phyloP scores from a whole-genome alignment of 768 basidiomycete genomes.

The Podaxis sp. region DNA sequence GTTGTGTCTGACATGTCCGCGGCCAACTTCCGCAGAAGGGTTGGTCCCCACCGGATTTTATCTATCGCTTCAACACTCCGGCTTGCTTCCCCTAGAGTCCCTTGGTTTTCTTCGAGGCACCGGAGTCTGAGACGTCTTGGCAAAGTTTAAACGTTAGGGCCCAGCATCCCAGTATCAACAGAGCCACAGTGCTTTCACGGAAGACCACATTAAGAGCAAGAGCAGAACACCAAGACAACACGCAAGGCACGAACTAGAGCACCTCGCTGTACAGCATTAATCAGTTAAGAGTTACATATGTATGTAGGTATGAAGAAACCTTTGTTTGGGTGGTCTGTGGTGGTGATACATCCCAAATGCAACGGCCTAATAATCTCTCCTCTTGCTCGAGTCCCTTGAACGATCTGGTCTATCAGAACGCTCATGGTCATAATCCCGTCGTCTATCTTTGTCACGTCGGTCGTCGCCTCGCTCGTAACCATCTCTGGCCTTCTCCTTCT shows the following conservation, averaged over 20 bases:
- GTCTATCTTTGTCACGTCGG: constrained; percentile 14
- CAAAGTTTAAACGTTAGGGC: no score
- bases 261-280: neutral
- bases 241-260: neutral
- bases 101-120: no score
- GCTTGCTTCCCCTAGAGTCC: no score
- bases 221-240: neutral
- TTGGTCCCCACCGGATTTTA: no score
- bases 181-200: neutral
- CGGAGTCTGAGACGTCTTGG: no score
- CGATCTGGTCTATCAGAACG: constrained; percentile 6
- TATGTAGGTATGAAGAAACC: neutral
- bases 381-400: constrained; percentile 16
- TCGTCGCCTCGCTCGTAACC: neutral
- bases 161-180: no score
- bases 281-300: neutral
- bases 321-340: neutral
- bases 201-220: neutral
- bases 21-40: no score
- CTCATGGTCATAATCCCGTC: constrained; percentile 11
- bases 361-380: constrained; percentile 15
- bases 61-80: no score
- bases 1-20: no score
- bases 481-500: constrained; percentile 16
- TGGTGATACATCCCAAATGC: neutral